Evolutionary conservation across 352 stramenopile genomes (phyloP), one percentile per base, ranked within the genome.

Genomic region (Globisporangium nagaii): DNA sequence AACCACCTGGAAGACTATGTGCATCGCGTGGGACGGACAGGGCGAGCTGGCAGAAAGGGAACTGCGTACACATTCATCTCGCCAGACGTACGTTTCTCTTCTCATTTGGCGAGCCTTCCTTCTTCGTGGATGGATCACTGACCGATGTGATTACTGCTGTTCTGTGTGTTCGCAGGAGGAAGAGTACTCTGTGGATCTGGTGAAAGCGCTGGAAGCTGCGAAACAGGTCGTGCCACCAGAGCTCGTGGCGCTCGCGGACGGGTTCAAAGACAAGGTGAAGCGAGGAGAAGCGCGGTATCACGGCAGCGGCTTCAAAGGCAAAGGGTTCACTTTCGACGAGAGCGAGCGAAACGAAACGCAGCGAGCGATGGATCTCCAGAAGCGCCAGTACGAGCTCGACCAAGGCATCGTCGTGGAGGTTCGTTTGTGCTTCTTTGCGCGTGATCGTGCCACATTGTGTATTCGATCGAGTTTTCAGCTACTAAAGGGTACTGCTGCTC

Each of bases 1-100:
- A 99, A 99, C 67, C 97, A 99, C 68, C 75, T 99, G 41, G 98
- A 99, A 82, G 97, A 99, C 60, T 99, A 99, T 60, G 96, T 99
- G 2, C 98, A 99, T 77, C 91, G 97, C 30, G 96, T 99, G 4
- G 97, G 97, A 7, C 71, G 97, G 49, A 99, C 97, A 20, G 97
- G 96, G 13, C 77, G 97, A 49, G 97, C 96, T 48, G 93, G 92
- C 7, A 82, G 95, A 11, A 98, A 97, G 61, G 97, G 97, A 45
- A 98, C 96, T n/a, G 94, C 97, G 13, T 99, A 98, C 75, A 99
- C 98, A 0, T 99, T 99, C 64, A 98, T 99, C 45, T 98, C 96
- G 30, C 92, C 93, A 5, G 86, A 97, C 42, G 93, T 92, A 80
- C 43, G 74, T 82, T 20, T n/a, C n/a, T n/a, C n/a, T n/a, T n/a